Base-by-base conservation (phyloP, 2,329 filamentous ascomycete species). In the Calonectria pteridis region DNA sequence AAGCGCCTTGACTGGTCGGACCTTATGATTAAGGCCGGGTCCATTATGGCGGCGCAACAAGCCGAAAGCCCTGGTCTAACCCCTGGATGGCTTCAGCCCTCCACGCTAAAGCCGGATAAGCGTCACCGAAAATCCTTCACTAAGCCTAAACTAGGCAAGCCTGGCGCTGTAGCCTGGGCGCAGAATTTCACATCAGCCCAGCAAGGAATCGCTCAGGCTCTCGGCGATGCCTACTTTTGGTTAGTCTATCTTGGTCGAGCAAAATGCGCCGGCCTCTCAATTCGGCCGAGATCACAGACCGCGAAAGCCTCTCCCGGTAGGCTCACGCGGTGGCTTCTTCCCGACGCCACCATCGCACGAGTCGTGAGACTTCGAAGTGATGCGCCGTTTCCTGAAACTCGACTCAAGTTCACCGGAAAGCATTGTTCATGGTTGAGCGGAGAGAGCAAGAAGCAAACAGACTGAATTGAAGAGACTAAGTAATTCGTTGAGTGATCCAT, bases 31-130 rank as follows among this genome's bases (percentile, higher is more conserved):
- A 62, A 28, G 33, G 14, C 55, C 33, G 23, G 51, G 35, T 37
- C n/a, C 16, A 23, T 35, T 35, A 40, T 40, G 55, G 55, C 23
- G 55, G 55, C 55, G 55, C 35, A 16, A 62, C 23, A n/a, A 23
- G 55, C 35, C 35, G 26, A 40, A 3, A 23, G 20, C 23, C 55
- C 55, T 62, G n/a, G 55, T 20, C 33, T 23, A 20, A 62, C 55
- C 55, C 55, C 55, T 62, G 35, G 55, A 62, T 62, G 33, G 55
- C 33, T 37, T 62, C 55, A 62, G 55, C 55, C 55, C 23, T 62
- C 23, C 35, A 20, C 55, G 55, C 55, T 62, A 62, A 62, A 62
- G 33, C 55, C 18, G 55, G 23, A 62, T 62, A 62, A 62, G 55
- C 55, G n/a, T 62, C n/a, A 35, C 55, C 55, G 55, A 62, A 62